Percentiles rank a stretch among this genome's conserved stretches.
phyloP scores from a whole-genome alignment of 2,329 filamentous ascomycete genomes.

The Cladophialophora exuberans region DNA sequence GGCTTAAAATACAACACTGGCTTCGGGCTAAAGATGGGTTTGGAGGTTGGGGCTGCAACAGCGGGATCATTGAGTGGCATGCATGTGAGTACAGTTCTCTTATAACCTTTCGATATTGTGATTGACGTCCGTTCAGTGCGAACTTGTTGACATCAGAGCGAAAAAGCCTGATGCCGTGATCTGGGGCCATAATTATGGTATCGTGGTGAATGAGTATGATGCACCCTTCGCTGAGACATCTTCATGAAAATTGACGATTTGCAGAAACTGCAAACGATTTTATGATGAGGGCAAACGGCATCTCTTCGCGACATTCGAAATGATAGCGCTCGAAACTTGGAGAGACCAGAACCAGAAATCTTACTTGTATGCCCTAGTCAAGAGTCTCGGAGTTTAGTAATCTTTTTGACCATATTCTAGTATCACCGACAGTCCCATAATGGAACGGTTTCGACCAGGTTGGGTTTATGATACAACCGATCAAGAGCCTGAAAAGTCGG shows the following conservation, averaged over 20 bases:
- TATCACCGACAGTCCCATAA: conserved; percentile 46
- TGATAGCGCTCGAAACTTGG: conserved; percentile 47
- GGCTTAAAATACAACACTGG: conserved; percentile 47
- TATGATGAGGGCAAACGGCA: conserved; percentile 44
- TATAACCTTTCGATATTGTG: not conserved
- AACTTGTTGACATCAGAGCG: conserved; percentile 47
- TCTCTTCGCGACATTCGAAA: conserved; percentile 50
- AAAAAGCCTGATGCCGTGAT: conserved; percentile 47
- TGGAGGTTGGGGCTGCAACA: conserved; percentile 46
- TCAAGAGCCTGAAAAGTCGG: conserved; percentile 43
- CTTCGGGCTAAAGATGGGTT: conserved; percentile 45
- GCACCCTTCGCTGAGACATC: not conserved
- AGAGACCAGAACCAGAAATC: conserved; percentile 46
- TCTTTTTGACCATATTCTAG: conserved; percentile 1
- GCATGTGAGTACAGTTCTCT: conserved; percentile 32
- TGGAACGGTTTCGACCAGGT: conserved; percentile 46
- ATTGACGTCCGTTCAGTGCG: conserved; percentile 33
- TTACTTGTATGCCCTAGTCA: conserved; percentile 36
- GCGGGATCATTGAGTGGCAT: conserved; percentile 47
- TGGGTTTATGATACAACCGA: conserved; percentile 51
- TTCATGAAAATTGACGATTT: not conserved
- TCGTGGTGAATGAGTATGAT: conserved; percentile 43
- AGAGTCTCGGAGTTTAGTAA: not conserved
- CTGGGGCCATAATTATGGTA: conserved; percentile 49
- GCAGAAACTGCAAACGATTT: conserved; percentile 43